A percentile compares a stretch with the other conserved stretches of the same genome.
Conservation (phyloP, 2,329 filamentous ascomycete species). For the Chaetomiaceae sp. region DNA sequence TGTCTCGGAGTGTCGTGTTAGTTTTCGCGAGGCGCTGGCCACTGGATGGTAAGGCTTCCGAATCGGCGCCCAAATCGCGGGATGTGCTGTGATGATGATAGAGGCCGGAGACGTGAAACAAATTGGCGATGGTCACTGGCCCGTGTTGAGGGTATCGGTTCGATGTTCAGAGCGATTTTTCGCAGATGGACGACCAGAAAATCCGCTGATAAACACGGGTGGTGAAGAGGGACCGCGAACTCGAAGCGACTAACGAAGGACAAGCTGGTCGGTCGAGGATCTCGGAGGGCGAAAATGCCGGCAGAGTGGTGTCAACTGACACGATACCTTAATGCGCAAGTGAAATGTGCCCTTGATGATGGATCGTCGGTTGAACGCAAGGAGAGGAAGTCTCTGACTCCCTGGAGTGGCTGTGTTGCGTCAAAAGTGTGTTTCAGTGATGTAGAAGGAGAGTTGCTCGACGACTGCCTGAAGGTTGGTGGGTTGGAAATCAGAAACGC, state of each 20-base stretch:
- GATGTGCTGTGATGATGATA: background rate
- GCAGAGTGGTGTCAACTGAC: too few species aligned
- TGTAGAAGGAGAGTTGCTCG: background rate
- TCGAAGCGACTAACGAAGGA: too few species aligned
- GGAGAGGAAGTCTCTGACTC: too few species aligned
- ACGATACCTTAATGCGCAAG: background rate
- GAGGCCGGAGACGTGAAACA: background rate
- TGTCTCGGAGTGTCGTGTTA: background rate
- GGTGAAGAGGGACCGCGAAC: too few species aligned
- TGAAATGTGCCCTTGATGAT: background rate
- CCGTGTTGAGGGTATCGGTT: too few species aligned
- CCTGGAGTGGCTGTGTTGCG: too few species aligned
- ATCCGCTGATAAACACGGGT: too few species aligned
- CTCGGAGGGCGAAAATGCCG: too few species aligned
- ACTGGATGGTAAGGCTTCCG: background rate
- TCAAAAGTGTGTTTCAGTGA: background rate
- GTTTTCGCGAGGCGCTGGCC: background rate
- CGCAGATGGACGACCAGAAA: too few species aligned
- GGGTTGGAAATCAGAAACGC: constrained; percentile 2
- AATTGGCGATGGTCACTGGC: too few species aligned
- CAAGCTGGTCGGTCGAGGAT: too few species aligned
- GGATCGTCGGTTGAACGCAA: background rate
- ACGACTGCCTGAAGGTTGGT: background rate
- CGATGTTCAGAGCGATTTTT: too few species aligned
- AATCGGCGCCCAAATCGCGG: background rate